These are phyloP conservation scores for Salvia sclarea DNA, from an alignment of 305 asterid genomes.

Conservation along the genomic window DNA sequence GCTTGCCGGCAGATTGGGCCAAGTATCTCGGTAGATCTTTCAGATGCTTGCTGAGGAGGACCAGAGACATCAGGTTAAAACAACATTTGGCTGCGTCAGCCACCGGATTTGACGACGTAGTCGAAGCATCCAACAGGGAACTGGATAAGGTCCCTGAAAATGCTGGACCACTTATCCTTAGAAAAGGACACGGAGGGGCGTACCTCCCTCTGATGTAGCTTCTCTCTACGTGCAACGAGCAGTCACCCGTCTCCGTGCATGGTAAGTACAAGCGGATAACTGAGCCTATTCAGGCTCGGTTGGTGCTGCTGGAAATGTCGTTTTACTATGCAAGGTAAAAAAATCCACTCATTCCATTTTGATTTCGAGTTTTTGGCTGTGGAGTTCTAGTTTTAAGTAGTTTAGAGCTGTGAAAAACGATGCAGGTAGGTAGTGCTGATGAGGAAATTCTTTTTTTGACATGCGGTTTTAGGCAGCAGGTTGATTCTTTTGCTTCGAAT, in stretches of 20 bases:
- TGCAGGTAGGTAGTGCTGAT: constrained; percentile 31
- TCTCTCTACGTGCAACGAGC: constrained; percentile 4
- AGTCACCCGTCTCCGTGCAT: not conserved
- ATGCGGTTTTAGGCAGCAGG: constrained; percentile 31
- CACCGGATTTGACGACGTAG: constrained; percentile 75
- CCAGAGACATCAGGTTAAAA: constrained; percentile 71
- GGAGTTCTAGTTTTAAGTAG: constrained; percentile 17
- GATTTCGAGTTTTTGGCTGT: constrained; percentile 26
- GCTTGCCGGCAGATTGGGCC: constrained; percentile 89
- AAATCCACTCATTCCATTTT: constrained; percentile 23
- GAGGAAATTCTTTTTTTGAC: constrained; percentile 34
- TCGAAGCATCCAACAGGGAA: constrained; percentile 59
- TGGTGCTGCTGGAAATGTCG: not conserved
- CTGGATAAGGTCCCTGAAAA: constrained; percentile 94
- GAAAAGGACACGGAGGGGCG: constrained; percentile 98
- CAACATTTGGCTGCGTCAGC: constrained; percentile 75
- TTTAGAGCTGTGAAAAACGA: constrained; percentile 28
- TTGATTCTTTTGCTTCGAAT: constrained; percentile 37
- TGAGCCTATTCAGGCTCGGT: constrained; percentile 1
- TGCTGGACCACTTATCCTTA: constrained; percentile 95
- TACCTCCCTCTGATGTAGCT: constrained; percentile 93
- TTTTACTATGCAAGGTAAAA: constrained; percentile 39
- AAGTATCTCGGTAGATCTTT: constrained; percentile 85
- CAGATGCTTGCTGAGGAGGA: constrained; percentile 81
- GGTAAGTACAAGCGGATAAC: not conserved